Evolutionary conservation across 495 filamentous ascomycete species (phyloP).

Genomic region (Filosporella fistucella): DNA sequence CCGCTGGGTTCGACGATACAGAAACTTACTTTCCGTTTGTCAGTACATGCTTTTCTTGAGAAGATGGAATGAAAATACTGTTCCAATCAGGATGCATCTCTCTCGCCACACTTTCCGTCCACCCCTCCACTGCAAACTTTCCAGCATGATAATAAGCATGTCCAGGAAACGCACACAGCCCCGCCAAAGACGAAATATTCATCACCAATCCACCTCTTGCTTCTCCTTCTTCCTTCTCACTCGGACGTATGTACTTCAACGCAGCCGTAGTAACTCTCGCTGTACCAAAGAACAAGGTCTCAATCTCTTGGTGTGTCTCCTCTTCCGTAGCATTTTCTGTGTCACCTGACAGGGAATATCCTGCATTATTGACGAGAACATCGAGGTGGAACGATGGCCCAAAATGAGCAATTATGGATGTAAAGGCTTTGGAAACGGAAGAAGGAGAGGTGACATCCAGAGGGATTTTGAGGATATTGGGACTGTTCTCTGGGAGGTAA

Average conservation of each 20-base stretch:
- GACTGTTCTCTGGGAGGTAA: conserved; percentile 26
- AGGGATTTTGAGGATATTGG: conserved; percentile 32
- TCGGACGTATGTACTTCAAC: conserved; percentile 39
- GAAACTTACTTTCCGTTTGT: conserved; percentile 40
- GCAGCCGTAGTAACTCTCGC: conserved; percentile 35
- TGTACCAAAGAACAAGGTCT: conserved; percentile 52
- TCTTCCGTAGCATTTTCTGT: conserved; percentile 37
- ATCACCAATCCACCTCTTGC: conserved; percentile 44
- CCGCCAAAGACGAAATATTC: conserved; percentile 49
- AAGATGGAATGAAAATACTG: conserved; percentile 17
- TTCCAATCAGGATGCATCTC: conserved; percentile 47
- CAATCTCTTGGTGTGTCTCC: conserved; percentile 35
- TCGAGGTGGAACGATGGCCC: conserved; percentile 35
- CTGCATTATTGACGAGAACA: conserved; percentile 53
- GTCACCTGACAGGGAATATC: conserved; percentile 42
- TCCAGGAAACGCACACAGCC: conserved; percentile 40
- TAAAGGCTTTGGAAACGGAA: conserved; percentile 36
- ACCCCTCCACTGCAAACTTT: conserved; percentile 53
- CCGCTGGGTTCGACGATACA: conserved; percentile 45
- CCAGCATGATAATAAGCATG: conserved; percentile 50
- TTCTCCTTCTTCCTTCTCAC: neutral
- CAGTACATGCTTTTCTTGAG: too few species aligned
- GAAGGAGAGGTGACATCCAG: conserved; percentile 42
- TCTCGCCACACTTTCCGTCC: conserved; percentile 45
- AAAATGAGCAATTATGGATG: conserved; percentile 4